phyloP scores from a whole-genome alignment of 1,139 yeast genomes.

The Candida gigantensis region DNA sequence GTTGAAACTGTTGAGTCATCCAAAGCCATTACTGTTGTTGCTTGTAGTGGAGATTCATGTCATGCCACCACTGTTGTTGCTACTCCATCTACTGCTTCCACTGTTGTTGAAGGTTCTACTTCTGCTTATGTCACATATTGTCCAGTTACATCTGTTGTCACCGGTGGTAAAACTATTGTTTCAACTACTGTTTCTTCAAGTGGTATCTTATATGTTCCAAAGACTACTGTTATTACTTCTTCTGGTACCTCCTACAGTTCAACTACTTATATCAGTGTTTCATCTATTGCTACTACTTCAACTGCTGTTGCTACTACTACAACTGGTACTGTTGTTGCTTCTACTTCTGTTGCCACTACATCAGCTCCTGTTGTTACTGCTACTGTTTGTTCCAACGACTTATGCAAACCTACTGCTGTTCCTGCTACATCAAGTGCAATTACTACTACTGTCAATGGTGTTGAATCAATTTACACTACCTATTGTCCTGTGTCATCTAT shows the following conservation, averaged over 20 bases:
- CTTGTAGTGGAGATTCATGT: slow-evolving; percentile 43
- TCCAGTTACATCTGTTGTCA: slow-evolving; percentile 24
- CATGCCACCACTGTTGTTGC: slow-evolving; percentile 31
- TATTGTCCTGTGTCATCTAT: no score
- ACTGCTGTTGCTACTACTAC: slow-evolving; percentile 4
- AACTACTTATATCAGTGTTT: slow-evolving; percentile 17
- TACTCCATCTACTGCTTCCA: slow-evolving; percentile 24
- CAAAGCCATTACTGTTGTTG: slow-evolving; percentile 40
- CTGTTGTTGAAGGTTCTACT: slow-evolving; percentile 24
- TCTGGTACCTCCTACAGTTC: slow-evolving; percentile 18
- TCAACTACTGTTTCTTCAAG: slow-evolving; percentile 47
- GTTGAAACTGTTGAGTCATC: slow-evolving; percentile 20
- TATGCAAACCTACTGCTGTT: slow-evolving; percentile 23
- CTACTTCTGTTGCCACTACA: slow-evolving; percentile 7
- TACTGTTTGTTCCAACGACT: slow-evolving; percentile 15
- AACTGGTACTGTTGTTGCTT: neutral
- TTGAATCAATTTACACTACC: no score
- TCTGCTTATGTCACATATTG: slow-evolving; percentile 39
- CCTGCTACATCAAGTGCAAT: no score
- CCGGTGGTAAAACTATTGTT: slow-evolving; percentile 14
- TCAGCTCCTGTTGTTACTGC: slow-evolving; percentile 10
- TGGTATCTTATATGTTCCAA: slow-evolving; percentile 29
- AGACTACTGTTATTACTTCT: slow-evolving; percentile 25
- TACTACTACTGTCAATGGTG: no score
- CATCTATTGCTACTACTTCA: slow-evolving; percentile 14